phyloP scores from a whole-genome alignment of 2,329 filamentous ascomycete genomes.

The Colletotrichum paranaense region DNA sequence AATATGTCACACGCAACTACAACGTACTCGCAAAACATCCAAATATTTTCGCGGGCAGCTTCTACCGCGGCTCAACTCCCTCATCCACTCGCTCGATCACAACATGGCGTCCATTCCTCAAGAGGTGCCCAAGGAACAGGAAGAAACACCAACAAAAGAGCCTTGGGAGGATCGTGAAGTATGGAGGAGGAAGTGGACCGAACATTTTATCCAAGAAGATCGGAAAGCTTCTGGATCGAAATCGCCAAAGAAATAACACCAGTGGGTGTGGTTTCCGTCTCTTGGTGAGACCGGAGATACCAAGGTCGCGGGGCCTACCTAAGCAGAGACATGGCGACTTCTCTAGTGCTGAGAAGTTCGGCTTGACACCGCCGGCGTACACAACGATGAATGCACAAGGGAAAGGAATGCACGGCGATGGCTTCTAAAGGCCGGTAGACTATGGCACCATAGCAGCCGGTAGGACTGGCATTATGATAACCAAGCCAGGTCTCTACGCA shows the following conservation, averaged over 20 bases:
- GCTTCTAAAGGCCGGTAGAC: background rate
- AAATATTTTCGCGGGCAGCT: conserved; percentile 30
- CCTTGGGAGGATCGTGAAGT: conserved; percentile 34
- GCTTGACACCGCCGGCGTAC: too few relatives aligned
- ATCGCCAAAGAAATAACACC: conserved; percentile 21
- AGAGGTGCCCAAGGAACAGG: conserved; percentile 32
- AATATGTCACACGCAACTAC: conserved; percentile 31
- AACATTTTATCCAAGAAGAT: conserved; percentile 28
- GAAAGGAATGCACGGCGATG: background rate
- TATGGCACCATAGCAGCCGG: conserved; percentile 12
- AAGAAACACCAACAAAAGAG: conserved; percentile 27
- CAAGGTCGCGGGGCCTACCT: background rate
- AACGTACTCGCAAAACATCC: conserved; percentile 25
- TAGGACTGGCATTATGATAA: conserved; percentile 8
- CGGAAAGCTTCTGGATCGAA: conserved; percentile 26
- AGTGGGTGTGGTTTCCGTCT: background rate
- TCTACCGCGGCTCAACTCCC: conserved; percentile 31
- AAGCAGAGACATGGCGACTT: background rate
- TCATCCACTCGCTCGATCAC: conserved; percentile 34
- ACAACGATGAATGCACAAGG: background rate
- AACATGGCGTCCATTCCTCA: conserved; percentile 33
- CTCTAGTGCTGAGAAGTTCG: background rate
- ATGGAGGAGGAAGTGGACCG: conserved; percentile 34
- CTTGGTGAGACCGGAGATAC: background rate
- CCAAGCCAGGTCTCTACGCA: background rate